These are phyloP conservation scores for Barnettozyma botsteinii DNA, from an alignment of 805 yeast genomes.

Conservation along the genomic window DNA sequence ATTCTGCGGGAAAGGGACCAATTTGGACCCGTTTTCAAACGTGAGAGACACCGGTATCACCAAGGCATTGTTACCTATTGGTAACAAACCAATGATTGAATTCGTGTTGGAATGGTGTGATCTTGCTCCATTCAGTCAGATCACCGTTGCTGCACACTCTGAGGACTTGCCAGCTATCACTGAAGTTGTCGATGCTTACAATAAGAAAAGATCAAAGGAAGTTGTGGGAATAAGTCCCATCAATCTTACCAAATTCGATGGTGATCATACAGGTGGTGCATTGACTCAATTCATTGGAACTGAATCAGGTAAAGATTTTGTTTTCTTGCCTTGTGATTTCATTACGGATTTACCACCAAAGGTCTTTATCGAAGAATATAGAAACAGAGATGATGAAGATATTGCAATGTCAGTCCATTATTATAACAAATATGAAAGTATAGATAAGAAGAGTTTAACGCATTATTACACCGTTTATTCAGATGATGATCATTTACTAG, in stretches of 20 bases:
- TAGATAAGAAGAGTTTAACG: constrained; percentile 70
- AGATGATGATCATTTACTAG: constrained; percentile 52
- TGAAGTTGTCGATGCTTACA: constrained; percentile 43
- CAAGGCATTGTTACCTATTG: constrained; percentile 86
- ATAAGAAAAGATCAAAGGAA: constrained; percentile 32
- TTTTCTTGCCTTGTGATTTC: constrained; percentile 91
- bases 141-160: constrained; percentile 55
- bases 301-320: constrained; percentile 45
- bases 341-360: constrained; percentile 91
- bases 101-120: constrained; percentile 93
- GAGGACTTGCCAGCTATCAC: constrained; percentile 43
- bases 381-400: constrained; percentile 63
- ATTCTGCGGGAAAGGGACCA: constrained; percentile 80
- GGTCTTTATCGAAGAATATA: constrained; percentile 73
- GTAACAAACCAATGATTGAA: constrained; percentile 81
- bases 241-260: constrained; percentile 38
- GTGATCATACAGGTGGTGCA: constrained; percentile 58
- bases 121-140: constrained; percentile 66
- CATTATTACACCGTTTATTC: constrained; percentile 65
- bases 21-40: constrained; percentile 65
- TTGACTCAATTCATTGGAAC: constrained; percentile 43
- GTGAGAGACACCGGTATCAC: constrained; percentile 59
- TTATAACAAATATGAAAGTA: constrained; percentile 64
- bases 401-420: constrained; percentile 75
- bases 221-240: constrained; percentile 30